Evolutionary conservation across 441 rosid species (phyloP), one percentile per base, ranked within the genome.

Genomic region (Euphorbia celastroides): DNA sequence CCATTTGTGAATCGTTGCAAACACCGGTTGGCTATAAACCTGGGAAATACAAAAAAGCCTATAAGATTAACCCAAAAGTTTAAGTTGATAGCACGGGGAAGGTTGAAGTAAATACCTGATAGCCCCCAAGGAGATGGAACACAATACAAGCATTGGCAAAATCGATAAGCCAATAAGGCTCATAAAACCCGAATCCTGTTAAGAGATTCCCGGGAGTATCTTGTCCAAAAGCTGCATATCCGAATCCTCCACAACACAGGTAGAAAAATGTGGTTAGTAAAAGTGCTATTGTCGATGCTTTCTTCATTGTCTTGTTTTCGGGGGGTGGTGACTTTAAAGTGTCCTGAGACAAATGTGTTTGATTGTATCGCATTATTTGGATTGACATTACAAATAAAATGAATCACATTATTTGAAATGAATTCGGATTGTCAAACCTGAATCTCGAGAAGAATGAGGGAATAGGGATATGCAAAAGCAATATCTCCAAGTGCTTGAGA

Each of bases 381-480:
- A n/a, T n/a, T n/a, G n/a, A n/a, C n/a, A n/a, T n/a, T n/a, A n/a
- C n/a, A n/a, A n/a, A n/a, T n/a, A n/a, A n/a, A n/a, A n/a, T n/a
- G n/a, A n/a, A n/a, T n/a, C n/a, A n/a, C n/a, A n/a, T n/a, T n/a
- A n/a, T n/a, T n/a, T n/a, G n/a, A n/a, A n/a, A n/a, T n/a, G n/a
- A n/a, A n/a, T n/a, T n/a, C n/a, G n/a, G n/a, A n/a, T n/a, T n/a
- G n/a, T n/a, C n/a, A n/a, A n/a, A n/a, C n/a, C n/a, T n/a, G n/a
- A n/a, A n/a, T n/a, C n/a, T n/a, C n/a, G n/a, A n/a, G n/a, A n/a
- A 89, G 96, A 68, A 92, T 81, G 41, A 86, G 62, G 14, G 98
- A 88, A 83, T 73, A 92, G 20, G 95, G 85, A 75, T 88, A 89
- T 30, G 95, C 98, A 67, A 92, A 92, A 36, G 98, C 96, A 12